Evolutionary conservation across 2,329 filamentous ascomycete genomes (phyloP), one percentile per base, ranked within the genome.

Genomic region (Diplodia seriata): DNA sequence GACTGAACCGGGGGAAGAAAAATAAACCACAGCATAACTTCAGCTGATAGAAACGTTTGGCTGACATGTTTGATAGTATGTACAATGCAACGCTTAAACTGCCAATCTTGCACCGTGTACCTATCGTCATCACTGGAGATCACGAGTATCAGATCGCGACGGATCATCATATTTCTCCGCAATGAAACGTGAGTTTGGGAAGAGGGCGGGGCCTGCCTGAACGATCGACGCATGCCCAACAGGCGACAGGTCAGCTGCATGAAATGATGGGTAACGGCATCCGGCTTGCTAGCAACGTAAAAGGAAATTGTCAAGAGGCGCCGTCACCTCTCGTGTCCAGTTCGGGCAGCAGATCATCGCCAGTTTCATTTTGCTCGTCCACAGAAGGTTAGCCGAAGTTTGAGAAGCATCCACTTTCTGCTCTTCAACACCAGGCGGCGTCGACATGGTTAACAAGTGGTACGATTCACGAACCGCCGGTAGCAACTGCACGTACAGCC

Each of bases 331-430:
- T 47, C 43, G 43, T 47, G 43, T 47, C 43, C 43, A 9, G 6
- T 47, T 47, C 20, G n/a, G 43, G 43, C 43, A 47, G 43, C 43
- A 47, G 43, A 47, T 47, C 43, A 47, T 47, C 43, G n/a, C n/a
- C 43, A n/a, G 43, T 47, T 47, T 47, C 43, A 47, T 47, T 47
- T 47, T n/a, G 7, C n/a, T 47, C 43, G n/a, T n/a, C 43, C 43
- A 47, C 18, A 47, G 43, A 47, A 47, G 43, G 43, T 47, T 47
- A 47, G 43, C 43, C 43, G 43, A 47, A 47, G 18, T 20, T 47
- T 47, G 43, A 47, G 18, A 47, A 8, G 43, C n/a, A 47, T 20
- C 43, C 43, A 47, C 43, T 20, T 20, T 20, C 18, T 20, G 43
- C 43, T n/a, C 20, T 20, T n/a, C 43, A 47, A 47, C 43, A 20